phyloP scores from a whole-genome alignment of 495 filamentous ascomycete genomes.

The Pseudoneurospora amorphoporcata region DNA sequence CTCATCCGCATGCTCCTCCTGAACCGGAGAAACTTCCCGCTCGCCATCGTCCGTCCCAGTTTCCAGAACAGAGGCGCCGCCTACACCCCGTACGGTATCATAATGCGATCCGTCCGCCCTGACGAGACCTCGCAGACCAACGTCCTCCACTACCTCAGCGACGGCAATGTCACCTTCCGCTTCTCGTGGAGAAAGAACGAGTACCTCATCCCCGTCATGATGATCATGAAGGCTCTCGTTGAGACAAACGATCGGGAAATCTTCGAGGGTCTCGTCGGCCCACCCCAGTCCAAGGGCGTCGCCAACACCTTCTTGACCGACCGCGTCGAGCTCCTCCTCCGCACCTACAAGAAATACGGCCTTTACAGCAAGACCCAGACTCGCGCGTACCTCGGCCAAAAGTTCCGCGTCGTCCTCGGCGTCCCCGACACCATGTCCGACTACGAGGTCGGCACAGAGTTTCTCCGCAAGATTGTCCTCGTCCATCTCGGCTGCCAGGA shows the following conservation, averaged over 20 bases:
- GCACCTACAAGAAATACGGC: slow-evolving; percentile 84
- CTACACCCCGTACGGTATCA: slow-evolving; percentile 83
- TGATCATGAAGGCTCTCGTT: slow-evolving; percentile 89
- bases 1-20: slow-evolving; percentile 86
- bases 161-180: slow-evolving; percentile 91
- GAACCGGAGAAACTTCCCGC: slow-evolving; percentile 80
- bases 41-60: slow-evolving; percentile 83
- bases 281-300: slow-evolving; percentile 58
- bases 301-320: slow-evolving; percentile 91
- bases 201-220: slow-evolving; percentile 86
- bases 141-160: slow-evolving; percentile 86
- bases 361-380: slow-evolving; percentile 70
- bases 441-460: slow-evolving; percentile 81
- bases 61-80: slow-evolving; percentile 74
- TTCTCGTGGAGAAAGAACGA: slow-evolving; percentile 98
- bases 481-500: slow-evolving; percentile 78
- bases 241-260: slow-evolving; percentile 96
- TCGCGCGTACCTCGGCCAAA: slow-evolving; percentile 72
- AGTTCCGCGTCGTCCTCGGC: slow-evolving; percentile 76
- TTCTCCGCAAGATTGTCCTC: slow-evolving; percentile 78
- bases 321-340: slow-evolving; percentile 80
- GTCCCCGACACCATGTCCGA: slow-evolving; percentile 70
- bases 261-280: slow-evolving; percentile 77
- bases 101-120: slow-evolving; percentile 81
- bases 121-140: slow-evolving; percentile 98